These are phyloP conservation scores for Aspergillus oerlinghausenensis DNA, from an alignment of 2,329 filamentous ascomycete species.

Conservation along the genomic window DNA sequence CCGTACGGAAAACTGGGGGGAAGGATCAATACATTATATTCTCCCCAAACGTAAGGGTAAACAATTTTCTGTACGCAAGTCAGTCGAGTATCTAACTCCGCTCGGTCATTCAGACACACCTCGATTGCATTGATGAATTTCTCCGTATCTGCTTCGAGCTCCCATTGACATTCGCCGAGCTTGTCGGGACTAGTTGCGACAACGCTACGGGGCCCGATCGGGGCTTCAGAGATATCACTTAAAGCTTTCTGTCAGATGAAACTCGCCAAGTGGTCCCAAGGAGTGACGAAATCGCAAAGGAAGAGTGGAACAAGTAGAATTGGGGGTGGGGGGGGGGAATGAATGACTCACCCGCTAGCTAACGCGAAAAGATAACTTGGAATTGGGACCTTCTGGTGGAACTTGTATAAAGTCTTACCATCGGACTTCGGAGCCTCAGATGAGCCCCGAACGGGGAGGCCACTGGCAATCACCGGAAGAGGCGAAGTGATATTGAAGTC, in stretches of 20 bases:
- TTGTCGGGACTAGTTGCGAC: slow-evolving; percentile 88
- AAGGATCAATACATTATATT: slow-evolving; percentile 89
- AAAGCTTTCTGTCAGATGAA: slow-evolving; percentile 18
- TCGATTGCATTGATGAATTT: slow-evolving; percentile 87
- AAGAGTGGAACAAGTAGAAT: neutral
- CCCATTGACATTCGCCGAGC: slow-evolving; percentile 77
- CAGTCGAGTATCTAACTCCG: slow-evolving; percentile 2
- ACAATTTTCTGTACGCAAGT: slow-evolving; percentile 51
- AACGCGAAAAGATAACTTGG: slow-evolving; percentile 94
- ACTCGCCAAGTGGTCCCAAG: neutral
- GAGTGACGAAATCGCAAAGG: neutral
- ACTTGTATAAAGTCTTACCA: slow-evolving; percentile 66
- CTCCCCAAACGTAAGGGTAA: slow-evolving; percentile 87
- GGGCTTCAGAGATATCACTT: slow-evolving; percentile 79
- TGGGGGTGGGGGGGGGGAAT: neutral
- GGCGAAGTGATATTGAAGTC: slow-evolving; percentile 82
- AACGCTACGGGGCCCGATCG: slow-evolving; percentile 77
- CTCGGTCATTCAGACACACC: slow-evolving; percentile 35
- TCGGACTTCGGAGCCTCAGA: slow-evolving; percentile 49
- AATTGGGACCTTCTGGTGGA: slow-evolving; percentile 87
- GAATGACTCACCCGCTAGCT: slow-evolving; percentile 53
- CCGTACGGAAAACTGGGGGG: slow-evolving; percentile 89
- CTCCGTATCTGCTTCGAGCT: slow-evolving; percentile 86
- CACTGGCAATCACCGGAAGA: slow-evolving; percentile 87
- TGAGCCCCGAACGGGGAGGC: slow-evolving; percentile 56